Evolutionary conservation across 345 rosid genomes (phyloP).

Genomic region (Eucalyptus sp.): DNA sequence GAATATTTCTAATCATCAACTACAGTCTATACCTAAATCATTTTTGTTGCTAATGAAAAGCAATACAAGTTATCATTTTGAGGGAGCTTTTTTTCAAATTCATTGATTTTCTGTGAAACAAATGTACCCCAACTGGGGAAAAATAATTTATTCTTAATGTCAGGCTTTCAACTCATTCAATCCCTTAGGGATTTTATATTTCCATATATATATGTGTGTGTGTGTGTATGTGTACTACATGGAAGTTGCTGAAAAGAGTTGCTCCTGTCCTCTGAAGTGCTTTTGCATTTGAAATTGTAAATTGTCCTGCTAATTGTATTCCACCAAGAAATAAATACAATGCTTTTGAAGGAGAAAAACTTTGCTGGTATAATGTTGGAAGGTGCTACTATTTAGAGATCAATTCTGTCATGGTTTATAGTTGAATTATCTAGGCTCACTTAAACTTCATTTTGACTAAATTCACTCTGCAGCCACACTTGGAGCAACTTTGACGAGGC

Average conservation of each 20-base stretch:
- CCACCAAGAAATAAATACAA: background rate
- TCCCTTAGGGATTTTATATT: background rate
- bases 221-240: background rate
- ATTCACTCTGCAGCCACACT: constrained; percentile 63
- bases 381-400: background rate
- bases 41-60: background rate
- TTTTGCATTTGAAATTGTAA: background rate
- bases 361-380: background rate
- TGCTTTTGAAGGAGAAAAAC: background rate
- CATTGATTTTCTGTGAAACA: background rate
- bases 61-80: background rate
- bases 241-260: background rate
- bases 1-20: background rate
- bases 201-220: background rate
- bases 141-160: background rate
- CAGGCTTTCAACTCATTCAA: background rate
- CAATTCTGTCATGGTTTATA: background rate
- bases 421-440: background rate
- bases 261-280: background rate
- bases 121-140: background rate
- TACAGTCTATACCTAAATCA: background rate
- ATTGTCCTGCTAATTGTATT: background rate
- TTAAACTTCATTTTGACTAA: background rate
- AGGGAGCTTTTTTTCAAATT: background rate
- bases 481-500: constrained; percentile 69